phyloP scores from a whole-genome alignment of 768 basidiomycete genomes.

The Tulasnella sp. region DNA sequence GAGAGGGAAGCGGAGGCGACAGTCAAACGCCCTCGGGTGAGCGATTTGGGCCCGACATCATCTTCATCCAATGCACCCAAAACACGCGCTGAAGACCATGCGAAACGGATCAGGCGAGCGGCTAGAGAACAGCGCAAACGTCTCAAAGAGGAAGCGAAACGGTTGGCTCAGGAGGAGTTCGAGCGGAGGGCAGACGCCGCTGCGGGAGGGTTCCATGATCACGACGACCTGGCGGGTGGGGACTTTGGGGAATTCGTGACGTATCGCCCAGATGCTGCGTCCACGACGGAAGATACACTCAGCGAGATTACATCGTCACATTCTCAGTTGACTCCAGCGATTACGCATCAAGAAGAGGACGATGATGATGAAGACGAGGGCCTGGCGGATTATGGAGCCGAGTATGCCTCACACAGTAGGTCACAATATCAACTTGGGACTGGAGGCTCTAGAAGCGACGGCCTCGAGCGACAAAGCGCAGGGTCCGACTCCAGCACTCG shows the following conservation, averaged over 20 bases:
- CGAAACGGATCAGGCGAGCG: not conserved
- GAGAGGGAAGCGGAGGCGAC: not conserved
- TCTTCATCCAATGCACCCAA: not conserved
- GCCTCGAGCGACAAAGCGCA: too few relatives aligned
- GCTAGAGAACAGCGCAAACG: conserved; percentile 1
- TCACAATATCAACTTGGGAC: too few relatives aligned
- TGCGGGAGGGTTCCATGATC: not conserved
- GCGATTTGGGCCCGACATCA: not conserved
- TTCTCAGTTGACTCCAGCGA: not conserved
- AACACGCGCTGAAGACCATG: not conserved
- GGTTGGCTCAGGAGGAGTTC: not conserved
- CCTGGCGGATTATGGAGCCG: not conserved
- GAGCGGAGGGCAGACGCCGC: conserved; percentile 6
- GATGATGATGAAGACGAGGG: not conserved
- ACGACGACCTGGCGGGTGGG: not conserved
- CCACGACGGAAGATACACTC: not conserved
- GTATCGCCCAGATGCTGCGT: not conserved
- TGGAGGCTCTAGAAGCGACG: too few relatives aligned
- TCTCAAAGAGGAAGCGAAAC: not conserved
- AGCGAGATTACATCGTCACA: not conserved
- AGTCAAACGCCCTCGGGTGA: not conserved
- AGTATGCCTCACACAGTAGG: too few relatives aligned
- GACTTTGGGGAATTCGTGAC: conserved; percentile 8
- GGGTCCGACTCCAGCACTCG: too few relatives aligned
- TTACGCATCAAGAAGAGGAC: not conserved